These are phyloP conservation scores for Boletus edulis DNA, from an alignment of 768 basidiomycete genomes.

Conservation along the genomic window DNA sequence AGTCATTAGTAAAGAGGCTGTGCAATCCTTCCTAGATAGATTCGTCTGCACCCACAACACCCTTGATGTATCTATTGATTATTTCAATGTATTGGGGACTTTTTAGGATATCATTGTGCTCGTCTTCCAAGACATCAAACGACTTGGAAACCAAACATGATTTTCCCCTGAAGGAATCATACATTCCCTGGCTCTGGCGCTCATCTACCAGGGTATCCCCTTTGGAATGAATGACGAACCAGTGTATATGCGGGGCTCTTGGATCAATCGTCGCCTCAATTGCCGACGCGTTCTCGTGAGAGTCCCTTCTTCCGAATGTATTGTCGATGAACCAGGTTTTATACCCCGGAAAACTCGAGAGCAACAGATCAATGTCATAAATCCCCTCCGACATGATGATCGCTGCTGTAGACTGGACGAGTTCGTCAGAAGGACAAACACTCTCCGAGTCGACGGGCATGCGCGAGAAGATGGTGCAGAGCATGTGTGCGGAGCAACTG, in stretches of 20 bases:
- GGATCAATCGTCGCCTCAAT: constrained; percentile 39
- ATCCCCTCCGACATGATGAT: constrained; percentile 74
- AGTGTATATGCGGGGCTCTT: constrained; percentile 40
- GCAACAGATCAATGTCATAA: constrained; percentile 67
- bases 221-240: constrained; percentile 75
- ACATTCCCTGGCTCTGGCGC: constrained; percentile 60
- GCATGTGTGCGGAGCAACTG: constrained; percentile 82
- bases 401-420: constrained; percentile 49
- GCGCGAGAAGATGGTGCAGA: constrained; percentile 65
- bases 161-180: constrained; percentile 44
- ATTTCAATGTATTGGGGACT: constrained; percentile 44
- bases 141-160: constrained; percentile 31
- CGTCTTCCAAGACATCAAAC: constrained; percentile 41
- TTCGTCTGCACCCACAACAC: not conserved
- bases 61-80: constrained; percentile 40
- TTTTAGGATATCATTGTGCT: constrained; percentile 54
- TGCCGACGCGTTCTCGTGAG: constrained; percentile 50
- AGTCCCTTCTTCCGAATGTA: constrained; percentile 52
- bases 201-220: constrained; percentile 68
- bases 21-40: constrained; percentile 4
- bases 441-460: constrained; percentile 27
- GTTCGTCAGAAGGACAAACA: constrained; percentile 41
- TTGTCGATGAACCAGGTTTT: constrained; percentile 64
- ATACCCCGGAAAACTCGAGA: constrained; percentile 66
- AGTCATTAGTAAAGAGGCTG: constrained; percentile 17